phyloP scores from a whole-genome alignment of 495 filamentous ascomycete genomes.

The Tuber umbilicatum region DNA sequence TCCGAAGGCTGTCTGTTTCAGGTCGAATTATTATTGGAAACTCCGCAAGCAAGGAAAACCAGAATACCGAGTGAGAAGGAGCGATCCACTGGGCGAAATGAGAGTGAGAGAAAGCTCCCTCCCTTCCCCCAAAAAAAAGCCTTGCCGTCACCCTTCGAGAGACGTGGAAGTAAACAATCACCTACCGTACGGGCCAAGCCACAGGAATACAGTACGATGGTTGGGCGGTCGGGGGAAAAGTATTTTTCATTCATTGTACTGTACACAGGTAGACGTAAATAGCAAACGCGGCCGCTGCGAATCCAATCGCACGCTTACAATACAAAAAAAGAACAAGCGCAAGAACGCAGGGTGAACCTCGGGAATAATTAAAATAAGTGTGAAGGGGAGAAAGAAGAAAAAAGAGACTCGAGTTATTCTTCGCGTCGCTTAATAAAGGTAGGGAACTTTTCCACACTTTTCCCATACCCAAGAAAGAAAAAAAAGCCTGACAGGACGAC shows the following conservation, averaged over 20 bases:
- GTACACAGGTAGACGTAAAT: background rate
- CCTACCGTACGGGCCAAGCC: background rate
- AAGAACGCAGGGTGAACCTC: background rate
- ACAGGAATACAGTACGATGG: background rate
- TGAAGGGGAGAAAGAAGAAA: too few relatives aligned
- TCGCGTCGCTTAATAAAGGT: background rate
- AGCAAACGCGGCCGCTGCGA: background rate
- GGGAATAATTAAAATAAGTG: background rate
- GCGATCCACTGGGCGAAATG: background rate
- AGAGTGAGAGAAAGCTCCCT: background rate
- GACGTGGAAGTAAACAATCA: background rate
- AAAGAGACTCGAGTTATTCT: too few relatives aligned
- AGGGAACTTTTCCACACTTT: background rate
- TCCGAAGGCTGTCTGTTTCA: conserved; percentile 2
- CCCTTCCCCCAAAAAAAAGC: background rate
- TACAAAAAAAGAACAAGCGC: background rate
- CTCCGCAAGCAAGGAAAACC: background rate
- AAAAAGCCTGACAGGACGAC: background rate
- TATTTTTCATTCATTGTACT: background rate
- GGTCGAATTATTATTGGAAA: background rate
- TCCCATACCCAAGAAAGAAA: too few relatives aligned
- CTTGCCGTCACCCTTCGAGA: background rate
- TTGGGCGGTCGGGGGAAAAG: background rate
- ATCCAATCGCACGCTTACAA: background rate
- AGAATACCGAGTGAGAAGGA: background rate